Evolutionary conservation across 2,329 filamentous ascomycete species (phyloP).

Genomic region (Waltergamsia citrina): DNA sequence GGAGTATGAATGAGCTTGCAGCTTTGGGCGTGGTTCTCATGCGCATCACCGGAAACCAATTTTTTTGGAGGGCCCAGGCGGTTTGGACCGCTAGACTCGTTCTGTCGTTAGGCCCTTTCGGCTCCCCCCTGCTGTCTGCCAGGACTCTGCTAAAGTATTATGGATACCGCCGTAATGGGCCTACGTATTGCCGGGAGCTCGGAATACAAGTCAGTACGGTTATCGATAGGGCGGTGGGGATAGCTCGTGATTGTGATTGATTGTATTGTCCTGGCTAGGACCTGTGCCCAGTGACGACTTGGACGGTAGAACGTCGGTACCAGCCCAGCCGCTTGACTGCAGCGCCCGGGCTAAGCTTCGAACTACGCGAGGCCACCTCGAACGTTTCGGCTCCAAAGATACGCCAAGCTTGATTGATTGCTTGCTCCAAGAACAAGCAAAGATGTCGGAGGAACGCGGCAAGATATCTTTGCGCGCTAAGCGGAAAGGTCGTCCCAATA

Average conservation of each 20-base stretch:
- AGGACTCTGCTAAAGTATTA: too few relatives aligned
- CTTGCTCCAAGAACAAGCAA: slow-evolving; percentile 2
- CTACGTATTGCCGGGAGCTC: neutral
- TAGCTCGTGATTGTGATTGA: neutral
- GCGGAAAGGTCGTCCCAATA: slow-evolving; percentile 49
- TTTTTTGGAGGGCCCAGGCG: slow-evolving; percentile 6
- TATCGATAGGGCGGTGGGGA: slow-evolving; percentile 3
- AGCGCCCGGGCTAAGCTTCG: too few relatives aligned
- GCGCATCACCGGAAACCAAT: slow-evolving; percentile 5
- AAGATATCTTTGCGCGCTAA: slow-evolving; percentile 57
- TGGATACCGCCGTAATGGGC: too few relatives aligned
- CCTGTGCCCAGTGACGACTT: too few relatives aligned
- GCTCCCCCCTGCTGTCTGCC: too few relatives aligned
- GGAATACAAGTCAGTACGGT: too few relatives aligned
- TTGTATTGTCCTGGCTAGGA: too few relatives aligned
- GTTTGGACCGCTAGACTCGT: too few relatives aligned
- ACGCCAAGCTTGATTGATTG: neutral
- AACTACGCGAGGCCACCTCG: neutral
- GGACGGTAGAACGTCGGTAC: too few relatives aligned
- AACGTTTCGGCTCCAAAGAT: too few relatives aligned
- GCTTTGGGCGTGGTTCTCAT: slow-evolving; percentile 1
- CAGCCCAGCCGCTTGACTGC: too few relatives aligned
- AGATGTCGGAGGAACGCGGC: slow-evolving; percentile 53
- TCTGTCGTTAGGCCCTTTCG: neutral
- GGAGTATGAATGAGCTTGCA: slow-evolving; percentile 1